Percentiles rank a stretch among this genome's conserved stretches.
phyloP scores from a whole-genome alignment of 1,284 basidiomycete species.

The Cutaneotrichosporon mucoides region DNA sequence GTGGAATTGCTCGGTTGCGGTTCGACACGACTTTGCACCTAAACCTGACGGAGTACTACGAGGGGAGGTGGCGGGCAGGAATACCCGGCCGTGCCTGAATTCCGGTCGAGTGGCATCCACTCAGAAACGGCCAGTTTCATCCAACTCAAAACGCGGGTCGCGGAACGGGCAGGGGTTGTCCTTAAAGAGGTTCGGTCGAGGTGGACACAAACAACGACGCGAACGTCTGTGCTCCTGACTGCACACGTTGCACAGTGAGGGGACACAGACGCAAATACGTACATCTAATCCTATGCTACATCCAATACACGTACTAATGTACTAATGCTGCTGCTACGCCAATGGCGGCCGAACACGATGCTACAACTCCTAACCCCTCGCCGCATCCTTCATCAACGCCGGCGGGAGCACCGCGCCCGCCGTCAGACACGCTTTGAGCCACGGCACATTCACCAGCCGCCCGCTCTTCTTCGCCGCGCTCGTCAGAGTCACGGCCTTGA shows the following conservation, averaged over 20 bases:
- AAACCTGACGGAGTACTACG: neutral
- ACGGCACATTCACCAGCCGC: constrained; percentile 50
- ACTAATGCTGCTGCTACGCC: too few relatives aligned
- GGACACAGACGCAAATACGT: too few relatives aligned
- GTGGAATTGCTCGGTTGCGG: too few relatives aligned
- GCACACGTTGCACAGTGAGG: too few relatives aligned
- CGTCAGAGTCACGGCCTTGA: constrained; percentile 33
- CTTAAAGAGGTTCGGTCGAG: too few relatives aligned
- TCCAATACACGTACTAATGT: too few relatives aligned
- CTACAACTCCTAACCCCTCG: neutral
- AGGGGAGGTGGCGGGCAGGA: neutral
- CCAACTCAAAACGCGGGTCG: too few relatives aligned
- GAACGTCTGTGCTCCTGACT: too few relatives aligned
- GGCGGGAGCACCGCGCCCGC: constrained; percentile 5
- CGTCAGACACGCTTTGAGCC: constrained; percentile 73
- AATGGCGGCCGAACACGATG: neutral
- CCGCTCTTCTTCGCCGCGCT: constrained; percentile 42
- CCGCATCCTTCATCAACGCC: neutral
- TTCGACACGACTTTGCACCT: too few relatives aligned
- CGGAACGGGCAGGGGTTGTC: too few relatives aligned
- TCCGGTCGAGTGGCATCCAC: neutral
- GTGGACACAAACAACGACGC: too few relatives aligned
- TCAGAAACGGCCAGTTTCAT: neutral
- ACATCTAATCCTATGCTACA: too few relatives aligned
- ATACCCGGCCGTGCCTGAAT: neutral